These are phyloP conservation scores for Pseudocercospora musae DNA, from an alignment of 2,329 filamentous ascomycete species.

Conservation along the genomic window DNA sequence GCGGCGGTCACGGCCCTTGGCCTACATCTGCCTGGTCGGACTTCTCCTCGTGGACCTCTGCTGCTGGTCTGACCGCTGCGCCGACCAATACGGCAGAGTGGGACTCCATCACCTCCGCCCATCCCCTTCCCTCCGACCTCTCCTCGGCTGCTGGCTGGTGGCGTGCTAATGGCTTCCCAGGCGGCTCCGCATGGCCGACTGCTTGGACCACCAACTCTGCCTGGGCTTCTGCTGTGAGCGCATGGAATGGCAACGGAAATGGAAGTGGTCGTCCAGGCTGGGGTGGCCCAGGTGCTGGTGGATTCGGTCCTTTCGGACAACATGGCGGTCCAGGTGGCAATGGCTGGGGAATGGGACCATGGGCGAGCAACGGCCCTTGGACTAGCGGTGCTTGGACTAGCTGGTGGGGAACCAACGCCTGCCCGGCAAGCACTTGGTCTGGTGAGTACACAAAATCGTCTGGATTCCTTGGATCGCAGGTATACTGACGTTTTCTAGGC, in stretches of 20 bases:
- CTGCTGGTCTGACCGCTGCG: constrained; percentile 25
- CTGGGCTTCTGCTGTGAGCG: constrained; percentile 21
- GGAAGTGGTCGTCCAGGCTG: constrained; percentile 12
- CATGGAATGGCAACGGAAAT: constrained; percentile 15
- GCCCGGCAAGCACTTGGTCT: constrained; percentile 35
- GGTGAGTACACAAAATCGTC: constrained; percentile 22
- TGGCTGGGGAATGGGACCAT: constrained; percentile 34
- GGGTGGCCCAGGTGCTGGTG: constrained; percentile 14
- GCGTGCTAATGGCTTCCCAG: constrained; percentile 18
- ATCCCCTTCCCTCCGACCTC: constrained; percentile 27
- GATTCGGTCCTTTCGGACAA: constrained; percentile 27
- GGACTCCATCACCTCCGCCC: constrained; percentile 31
- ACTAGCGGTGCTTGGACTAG: constrained; percentile 35
- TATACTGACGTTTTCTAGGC: constrained; percentile 19
- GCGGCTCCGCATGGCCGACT: constrained; percentile 21
- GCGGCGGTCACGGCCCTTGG: constrained; percentile 11
- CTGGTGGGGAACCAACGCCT: constrained; percentile 37
- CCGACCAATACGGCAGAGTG: constrained; percentile 30
- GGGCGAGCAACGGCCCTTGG: constrained; percentile 31
- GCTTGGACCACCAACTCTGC: constrained; percentile 22
- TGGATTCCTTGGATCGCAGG: no score
- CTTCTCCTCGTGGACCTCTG: constrained; percentile 26
- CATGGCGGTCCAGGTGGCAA: constrained; percentile 18
- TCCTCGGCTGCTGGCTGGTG: constrained; percentile 20
- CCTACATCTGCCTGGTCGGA: constrained; percentile 18